Base-by-base conservation (phyloP, 1,284 basidiomycete genomes). In the Leccinum fallax region DNA sequence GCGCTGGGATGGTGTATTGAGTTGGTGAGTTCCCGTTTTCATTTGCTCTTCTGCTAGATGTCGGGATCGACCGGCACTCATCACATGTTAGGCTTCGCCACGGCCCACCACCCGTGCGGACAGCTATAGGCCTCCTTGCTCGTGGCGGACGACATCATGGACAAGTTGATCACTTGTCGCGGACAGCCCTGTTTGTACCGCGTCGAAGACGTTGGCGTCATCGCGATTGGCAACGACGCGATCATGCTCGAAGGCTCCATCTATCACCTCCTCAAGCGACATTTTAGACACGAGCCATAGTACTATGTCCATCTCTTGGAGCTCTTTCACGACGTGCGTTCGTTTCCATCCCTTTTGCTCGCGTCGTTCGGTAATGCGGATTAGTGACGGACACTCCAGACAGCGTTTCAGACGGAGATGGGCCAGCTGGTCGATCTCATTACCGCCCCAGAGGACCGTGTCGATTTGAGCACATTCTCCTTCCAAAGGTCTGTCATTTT, bases 121-220 rank as follows among this genome's bases (percentile, higher is more conserved):
- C 2, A 57, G 55, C 24, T 57, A 11, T 97, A 99, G 89, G 95
- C 95, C 0, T 98, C 92, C 80, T 98, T 98, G 87, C 87, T 99
- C 60, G 96, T 99, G 60, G 88, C 95, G 24, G 97, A 99, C 78
- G 97, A 99, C 77, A 96, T 99, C 77, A 99, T 98, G 96, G 97
- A 99, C 76, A 78, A 85, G 26, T 93, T 90, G 56, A 88, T 97
- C 71, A 99, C 96, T 7, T 91, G 97, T 48, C 89, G 97, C 16
- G 92, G 93, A n/a, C 95, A 98, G 75, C 93, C 96, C 0, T 99
- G 97, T 80, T 99, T 94, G 93, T 99, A 97, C 81, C 85, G 86
- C 63, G 78, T 89, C 40, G 86, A 88, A n/a, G 78, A 80, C 28
- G 88, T 99, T 60, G 89, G 83, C 57, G 88, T 90, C 77, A 90